Evolutionary conservation across 75 land plant genomes (phyloP), one percentile per base, ranked within the genome.

Genomic region (Adiantum capillusveneris): DNA sequence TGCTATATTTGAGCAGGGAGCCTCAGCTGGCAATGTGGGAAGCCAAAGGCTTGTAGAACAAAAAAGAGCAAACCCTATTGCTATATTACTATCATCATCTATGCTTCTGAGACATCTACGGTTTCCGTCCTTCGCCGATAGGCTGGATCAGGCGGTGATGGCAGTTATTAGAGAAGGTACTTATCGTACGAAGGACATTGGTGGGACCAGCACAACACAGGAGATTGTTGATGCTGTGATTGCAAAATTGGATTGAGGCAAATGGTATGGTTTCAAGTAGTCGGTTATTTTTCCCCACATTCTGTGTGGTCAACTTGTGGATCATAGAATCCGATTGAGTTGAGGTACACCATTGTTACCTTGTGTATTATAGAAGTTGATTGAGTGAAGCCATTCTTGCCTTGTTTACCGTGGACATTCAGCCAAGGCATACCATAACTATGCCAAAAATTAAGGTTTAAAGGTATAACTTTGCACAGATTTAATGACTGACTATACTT

Each of bases 1-100:
- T 71, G 89, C 93, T 24, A 74, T 88, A 16, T 88, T 88, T 67
- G 93, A 88, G 81, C 93, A 88, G 70, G 93, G 93, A 31, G 93
- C 93, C 19, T 88, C 93, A 50, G 93, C 93, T 18, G 85, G 85
- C 31, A 82, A 82, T 64, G 83, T 79, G 21, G 85, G 85, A n/a
- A 78, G 76, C 45, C 72, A 76, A 51, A 88, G 67, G 50, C 30
- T 79, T 18, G 71, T 85, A 30, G 69, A 67, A 49, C 71, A 76
- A 49, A 79, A 71, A 56, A 85, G 63, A 63, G 93, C 90, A 26
- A 88, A 88, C 44, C 93, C 93, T 20, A 77, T 84, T 25, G 93
- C 93, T 19, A 25, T 88, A 68, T 77, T 88, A 25, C 72, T 88
- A n/a, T 88, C 93, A 11, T 88, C 93, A n/a, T 90, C 93, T 29